These are phyloP conservation scores for Sonneratia alba DNA, from an alignment of 345 rosid species.

Conservation along the genomic window DNA sequence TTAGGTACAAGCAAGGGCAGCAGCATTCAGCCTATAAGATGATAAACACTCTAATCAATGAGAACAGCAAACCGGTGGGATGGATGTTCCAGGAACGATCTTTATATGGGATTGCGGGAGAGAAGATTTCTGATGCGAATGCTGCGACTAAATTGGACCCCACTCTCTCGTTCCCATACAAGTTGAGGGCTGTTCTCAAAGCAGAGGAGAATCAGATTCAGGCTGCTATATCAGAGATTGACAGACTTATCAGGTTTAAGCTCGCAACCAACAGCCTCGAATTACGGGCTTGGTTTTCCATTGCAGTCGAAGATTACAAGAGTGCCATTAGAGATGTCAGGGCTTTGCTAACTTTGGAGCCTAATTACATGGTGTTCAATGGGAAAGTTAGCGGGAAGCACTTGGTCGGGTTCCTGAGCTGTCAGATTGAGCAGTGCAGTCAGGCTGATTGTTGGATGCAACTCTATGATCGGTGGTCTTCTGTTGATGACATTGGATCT, in stretches of 20 bases:
- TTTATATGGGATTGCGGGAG: constrained; percentile 46
- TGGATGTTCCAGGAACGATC: constrained; percentile 98
- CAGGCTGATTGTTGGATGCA: constrained; percentile 85
- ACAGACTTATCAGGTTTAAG: constrained; percentile 59
- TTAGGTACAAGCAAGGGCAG: constrained; percentile 67
- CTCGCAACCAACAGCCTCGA: constrained; percentile 72
- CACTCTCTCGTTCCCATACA: constrained; percentile 64
- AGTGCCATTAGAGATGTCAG: constrained; percentile 64
- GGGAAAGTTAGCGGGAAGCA: constrained; percentile 44
- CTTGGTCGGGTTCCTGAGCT: constrained; percentile 48
- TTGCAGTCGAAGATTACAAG: constrained; percentile 57
- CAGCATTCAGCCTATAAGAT: constrained; percentile 56
- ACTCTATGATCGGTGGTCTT: constrained; percentile 83
- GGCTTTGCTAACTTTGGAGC: constrained; percentile 65
- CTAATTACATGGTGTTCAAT: constrained; percentile 51
- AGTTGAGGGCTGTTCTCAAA: constrained; percentile 60
- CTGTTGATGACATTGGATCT: constrained; percentile 88
- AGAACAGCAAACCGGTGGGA: constrained; percentile 56
- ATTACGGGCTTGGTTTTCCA: constrained; percentile 68
- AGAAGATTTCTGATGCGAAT: constrained; percentile 51
- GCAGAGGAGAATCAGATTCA: constrained; percentile 46
- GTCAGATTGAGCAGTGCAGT: constrained; percentile 32
- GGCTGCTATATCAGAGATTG: constrained; percentile 62
- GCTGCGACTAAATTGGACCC: constrained; percentile 83
- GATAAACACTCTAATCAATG: constrained; percentile 48